Base-by-base conservation (phyloP, 225 moss, liverwort and hornwort genomes). In the Pseudoscleropodium purum region DNA sequence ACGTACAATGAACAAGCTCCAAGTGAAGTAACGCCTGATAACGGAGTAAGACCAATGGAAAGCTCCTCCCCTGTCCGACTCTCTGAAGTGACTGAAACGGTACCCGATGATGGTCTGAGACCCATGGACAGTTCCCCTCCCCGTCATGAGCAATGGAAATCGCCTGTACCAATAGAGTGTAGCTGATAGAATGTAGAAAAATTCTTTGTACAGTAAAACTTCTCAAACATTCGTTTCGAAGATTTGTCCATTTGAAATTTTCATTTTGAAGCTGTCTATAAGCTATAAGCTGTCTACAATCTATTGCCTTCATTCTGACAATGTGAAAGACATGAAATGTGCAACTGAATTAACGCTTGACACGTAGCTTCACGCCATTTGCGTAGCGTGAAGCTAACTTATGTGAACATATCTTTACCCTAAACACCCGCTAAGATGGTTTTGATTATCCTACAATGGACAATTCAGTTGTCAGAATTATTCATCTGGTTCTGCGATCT, bases 271-370 rank as follows among this genome's bases (percentile, higher is more conserved):
- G 52, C 13, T 4, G 31, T 62, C 6, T 10, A 4, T 63, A 6
- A 45, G 4, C 7, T 7, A 2, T 11, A 65, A 8, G 52, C 13
- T 4, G 31, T 62, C 6, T 10, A 4, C 45, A 6, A 45, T 2
- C 7, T 7, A 2, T 11, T 47, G 24, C 25, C 9, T 43, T 21
- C 0, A 14, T 7, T 5, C 23, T 33, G 24, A 24, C 47, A 47
- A 21, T 47, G 45, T 15, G 5, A 45, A 7, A 2, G 2, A 26
- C 1, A 2, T 54, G 3, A 3, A 5, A 0, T 13, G 0, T 3
- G 1, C 0, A 8, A 2, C 12, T 29, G 3, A 7, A 5, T 12
- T 2, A 26, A 17, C 4, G 0, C 2, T 26, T 3, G 7, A 2
- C 27, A 39, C 12, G 11, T 7, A 11, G 4, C 5, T 0, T 54